Evolutionary conservation across 1,284 basidiomycete genomes (phyloP).

Genomic region (Papiliotrema fonsecae): DNA sequence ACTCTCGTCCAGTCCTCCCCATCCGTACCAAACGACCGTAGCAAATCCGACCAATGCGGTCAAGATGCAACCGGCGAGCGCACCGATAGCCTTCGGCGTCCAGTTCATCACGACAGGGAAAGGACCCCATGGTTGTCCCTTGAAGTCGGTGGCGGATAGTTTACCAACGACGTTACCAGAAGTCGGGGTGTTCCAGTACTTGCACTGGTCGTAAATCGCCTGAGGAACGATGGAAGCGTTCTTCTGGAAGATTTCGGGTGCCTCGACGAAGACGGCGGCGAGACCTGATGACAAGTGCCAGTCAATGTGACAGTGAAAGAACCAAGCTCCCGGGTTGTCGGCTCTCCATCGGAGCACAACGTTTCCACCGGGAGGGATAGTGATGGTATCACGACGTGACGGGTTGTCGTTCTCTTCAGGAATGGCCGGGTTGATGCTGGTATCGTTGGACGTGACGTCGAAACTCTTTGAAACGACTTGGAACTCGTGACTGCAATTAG

Average conservation of each 20-base stretch:
- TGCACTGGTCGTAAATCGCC: constrained; percentile 62
- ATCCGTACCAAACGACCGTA: constrained; percentile 75
- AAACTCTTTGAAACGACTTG: constrained; percentile 67
- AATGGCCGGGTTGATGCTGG: constrained; percentile 72
- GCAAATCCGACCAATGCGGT: constrained; percentile 75
- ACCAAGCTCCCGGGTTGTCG: constrained; percentile 55
- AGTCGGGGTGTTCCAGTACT: constrained; percentile 55
- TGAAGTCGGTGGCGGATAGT: constrained; percentile 44
- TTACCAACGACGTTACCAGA: constrained; percentile 61
- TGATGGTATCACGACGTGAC: constrained; percentile 65
- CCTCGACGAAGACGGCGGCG: constrained; percentile 48
- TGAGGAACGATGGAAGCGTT: constrained; percentile 26
- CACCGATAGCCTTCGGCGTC: constrained; percentile 72
- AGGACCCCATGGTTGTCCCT: constrained; percentile 60
- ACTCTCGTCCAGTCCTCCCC: constrained; percentile 65
- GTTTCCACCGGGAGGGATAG: constrained; percentile 49
- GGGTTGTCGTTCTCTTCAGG: constrained; percentile 74
- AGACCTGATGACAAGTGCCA: constrained; percentile 42
- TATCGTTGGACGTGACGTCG: constrained; percentile 72
- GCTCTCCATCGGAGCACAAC: constrained; percentile 50
- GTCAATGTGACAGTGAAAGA: constrained; percentile 46
- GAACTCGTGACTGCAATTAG: constrained; percentile 62
- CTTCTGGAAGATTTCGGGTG: constrained; percentile 43
- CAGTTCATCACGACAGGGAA: constrained; percentile 65
- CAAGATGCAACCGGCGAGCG: constrained; percentile 79